Conservation (phyloP, 257 asterid species). For the Prunella vulgaris region DNA sequence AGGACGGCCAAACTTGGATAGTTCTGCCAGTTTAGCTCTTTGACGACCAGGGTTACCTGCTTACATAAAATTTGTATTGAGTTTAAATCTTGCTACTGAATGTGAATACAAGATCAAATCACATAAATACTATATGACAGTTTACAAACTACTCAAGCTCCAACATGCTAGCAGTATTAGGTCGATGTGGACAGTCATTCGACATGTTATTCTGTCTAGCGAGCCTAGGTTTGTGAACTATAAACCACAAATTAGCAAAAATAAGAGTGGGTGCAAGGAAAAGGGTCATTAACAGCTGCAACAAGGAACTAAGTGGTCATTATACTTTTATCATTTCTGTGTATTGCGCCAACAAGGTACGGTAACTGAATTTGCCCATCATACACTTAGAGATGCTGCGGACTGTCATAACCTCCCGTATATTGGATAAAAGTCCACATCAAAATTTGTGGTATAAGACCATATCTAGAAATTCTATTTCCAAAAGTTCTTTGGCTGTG, state of each 20-base stretch:
- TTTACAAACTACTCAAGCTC: not conserved
- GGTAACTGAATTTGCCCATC: not conserved
- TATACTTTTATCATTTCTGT: not conserved
- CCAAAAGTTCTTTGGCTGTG: not conserved
- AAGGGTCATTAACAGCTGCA: not conserved
- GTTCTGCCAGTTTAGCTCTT: slow-evolving; percentile 72
- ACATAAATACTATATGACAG: not conserved
- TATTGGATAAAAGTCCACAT: not conserved
- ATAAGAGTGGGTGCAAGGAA: not conserved
- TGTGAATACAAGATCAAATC: slow-evolving; percentile 8
- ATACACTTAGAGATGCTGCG: not conserved
- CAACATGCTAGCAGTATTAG: not conserved
- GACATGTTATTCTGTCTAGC: not conserved
- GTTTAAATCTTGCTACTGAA: not conserved
- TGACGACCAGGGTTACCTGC: slow-evolving; percentile 83
- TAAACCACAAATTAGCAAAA: not conserved
- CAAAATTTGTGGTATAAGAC: not conserved
- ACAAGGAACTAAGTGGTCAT: not conserved
- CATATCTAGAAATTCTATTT: not conserved
- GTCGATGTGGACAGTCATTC: not conserved
- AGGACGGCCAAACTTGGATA: slow-evolving; percentile 89
- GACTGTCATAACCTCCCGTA: not conserved
- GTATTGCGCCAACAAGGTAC: not conserved
- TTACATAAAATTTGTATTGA: not conserved
- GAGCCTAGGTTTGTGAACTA: not conserved